phyloP scores from a whole-genome alignment of 345 rosid genomes.

The Sisymbrium altissimum region DNA sequence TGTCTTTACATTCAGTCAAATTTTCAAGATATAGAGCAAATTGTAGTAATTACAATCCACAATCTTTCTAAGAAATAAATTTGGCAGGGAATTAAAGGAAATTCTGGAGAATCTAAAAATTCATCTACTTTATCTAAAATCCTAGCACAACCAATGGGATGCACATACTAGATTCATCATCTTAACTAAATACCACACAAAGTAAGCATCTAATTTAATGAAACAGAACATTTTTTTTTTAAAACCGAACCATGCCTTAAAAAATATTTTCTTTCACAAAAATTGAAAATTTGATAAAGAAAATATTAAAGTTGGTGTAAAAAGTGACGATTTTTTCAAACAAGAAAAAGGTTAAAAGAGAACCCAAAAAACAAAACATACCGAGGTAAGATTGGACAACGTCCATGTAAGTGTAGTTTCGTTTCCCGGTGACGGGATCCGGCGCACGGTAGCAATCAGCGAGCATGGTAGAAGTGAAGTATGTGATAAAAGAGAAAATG shows the following conservation, averaged over 20 bases:
- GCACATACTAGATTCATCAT: not conserved
- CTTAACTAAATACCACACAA: constrained; percentile 17
- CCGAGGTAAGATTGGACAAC: constrained; percentile 75
- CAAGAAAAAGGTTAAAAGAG: not conserved
- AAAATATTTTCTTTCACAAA: not conserved
- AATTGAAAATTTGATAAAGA: not conserved
- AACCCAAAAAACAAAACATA: not conserved
- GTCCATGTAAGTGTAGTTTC: constrained; percentile 94
- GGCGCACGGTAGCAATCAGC: constrained; percentile 82
- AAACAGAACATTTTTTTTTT: not conserved
- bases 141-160: not conserved
- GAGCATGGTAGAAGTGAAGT: constrained; percentile 73
- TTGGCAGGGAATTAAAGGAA: not conserved
- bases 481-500: constrained; percentile 69
- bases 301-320: not conserved
- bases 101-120: not conserved
- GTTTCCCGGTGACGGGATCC: constrained; percentile 69
- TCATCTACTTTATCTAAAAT: constrained; percentile 3
- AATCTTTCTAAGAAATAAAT: not conserved
- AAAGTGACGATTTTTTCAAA: not conserved
- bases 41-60: not conserved
- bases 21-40: not conserved
- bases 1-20: no score
- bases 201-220: not conserved
- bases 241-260: not conserved